Evolutionary conservation across 1,139 yeast species (phyloP).

Genomic region (Taiozyma sp.): DNA sequence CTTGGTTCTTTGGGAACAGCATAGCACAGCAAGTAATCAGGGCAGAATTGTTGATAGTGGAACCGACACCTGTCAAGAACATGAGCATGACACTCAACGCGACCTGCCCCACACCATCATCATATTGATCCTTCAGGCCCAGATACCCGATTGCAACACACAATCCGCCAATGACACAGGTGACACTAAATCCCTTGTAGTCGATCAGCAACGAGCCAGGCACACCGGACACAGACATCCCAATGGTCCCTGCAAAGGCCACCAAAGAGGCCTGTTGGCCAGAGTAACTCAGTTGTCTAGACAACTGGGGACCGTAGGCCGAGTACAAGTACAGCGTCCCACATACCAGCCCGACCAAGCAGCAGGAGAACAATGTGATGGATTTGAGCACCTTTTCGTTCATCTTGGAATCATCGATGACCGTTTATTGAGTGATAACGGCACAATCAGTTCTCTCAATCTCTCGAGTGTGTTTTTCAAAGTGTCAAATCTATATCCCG

Average conservation of each 20-base stretch:
- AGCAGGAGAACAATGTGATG: constrained; percentile 36
- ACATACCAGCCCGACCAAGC: constrained; percentile 43
- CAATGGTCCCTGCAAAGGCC: constrained; percentile 51
- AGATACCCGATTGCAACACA: constrained; percentile 41
- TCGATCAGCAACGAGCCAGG: constrained; percentile 50
- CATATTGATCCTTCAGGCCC: constrained; percentile 44
- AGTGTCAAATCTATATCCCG: too few relatives aligned
- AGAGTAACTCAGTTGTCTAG: constrained; percentile 40
- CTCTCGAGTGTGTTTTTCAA: too few relatives aligned
- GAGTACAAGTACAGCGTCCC: constrained; percentile 43
- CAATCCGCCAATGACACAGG: constrained; percentile 42
- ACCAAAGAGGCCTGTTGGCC: constrained; percentile 49
- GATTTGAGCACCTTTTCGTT: constrained; percentile 7
- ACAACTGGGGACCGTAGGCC: constrained; percentile 58
- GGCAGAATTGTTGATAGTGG: constrained; percentile 48
- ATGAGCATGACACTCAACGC: constrained; percentile 34
- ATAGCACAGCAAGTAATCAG: constrained; percentile 57
- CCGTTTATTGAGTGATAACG: background rate
- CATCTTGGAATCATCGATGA: background rate
- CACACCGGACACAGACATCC: constrained; percentile 51
- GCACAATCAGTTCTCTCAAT: too few relatives aligned
- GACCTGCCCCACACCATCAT: constrained; percentile 29
- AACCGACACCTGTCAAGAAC: constrained; percentile 47
- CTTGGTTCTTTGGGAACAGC: constrained; percentile 50
- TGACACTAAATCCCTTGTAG: constrained; percentile 40